These are phyloP conservation scores for Cenchrus americanus DNA, from an alignment of 176 grass and related monocot species.

Conservation along the genomic window DNA sequence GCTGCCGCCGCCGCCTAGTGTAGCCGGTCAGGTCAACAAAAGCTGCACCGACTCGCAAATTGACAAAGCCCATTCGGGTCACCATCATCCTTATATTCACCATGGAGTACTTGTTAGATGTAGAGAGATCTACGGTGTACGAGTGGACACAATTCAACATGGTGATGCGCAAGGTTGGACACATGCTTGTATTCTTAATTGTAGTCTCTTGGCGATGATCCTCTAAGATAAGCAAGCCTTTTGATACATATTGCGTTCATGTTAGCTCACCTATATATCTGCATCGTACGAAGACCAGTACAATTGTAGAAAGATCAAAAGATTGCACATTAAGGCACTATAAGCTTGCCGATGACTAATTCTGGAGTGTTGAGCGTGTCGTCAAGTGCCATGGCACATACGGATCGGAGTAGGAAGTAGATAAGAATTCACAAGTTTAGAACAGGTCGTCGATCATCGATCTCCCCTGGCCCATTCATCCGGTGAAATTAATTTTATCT, in stretches of 20 bases:
- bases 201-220: background rate
- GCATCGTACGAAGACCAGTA: background rate
- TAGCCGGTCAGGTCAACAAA: background rate
- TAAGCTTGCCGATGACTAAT: background rate
- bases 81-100: too few relatives aligned
- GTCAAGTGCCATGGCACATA: background rate
- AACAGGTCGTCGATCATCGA: background rate
- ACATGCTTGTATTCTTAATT: background rate
- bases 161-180: background rate
- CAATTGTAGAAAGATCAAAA: background rate
- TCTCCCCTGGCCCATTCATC: background rate
- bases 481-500: background rate
- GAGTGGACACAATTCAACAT: background rate
- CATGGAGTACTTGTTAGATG: too few relatives aligned
- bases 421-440: too few relatives aligned
- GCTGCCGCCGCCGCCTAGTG: background rate
- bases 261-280: background rate
- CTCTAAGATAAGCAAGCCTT: background rate
- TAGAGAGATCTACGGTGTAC: background rate
- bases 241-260: background rate
- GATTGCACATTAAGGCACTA: background rate
- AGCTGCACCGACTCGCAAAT: background rate
- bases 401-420: background rate
- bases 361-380: background rate
- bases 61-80: background rate